These are phyloP conservation scores for Suillus cothurnatus DNA, from an alignment of 768 basidiomycete genomes.

Conservation along the genomic window DNA sequence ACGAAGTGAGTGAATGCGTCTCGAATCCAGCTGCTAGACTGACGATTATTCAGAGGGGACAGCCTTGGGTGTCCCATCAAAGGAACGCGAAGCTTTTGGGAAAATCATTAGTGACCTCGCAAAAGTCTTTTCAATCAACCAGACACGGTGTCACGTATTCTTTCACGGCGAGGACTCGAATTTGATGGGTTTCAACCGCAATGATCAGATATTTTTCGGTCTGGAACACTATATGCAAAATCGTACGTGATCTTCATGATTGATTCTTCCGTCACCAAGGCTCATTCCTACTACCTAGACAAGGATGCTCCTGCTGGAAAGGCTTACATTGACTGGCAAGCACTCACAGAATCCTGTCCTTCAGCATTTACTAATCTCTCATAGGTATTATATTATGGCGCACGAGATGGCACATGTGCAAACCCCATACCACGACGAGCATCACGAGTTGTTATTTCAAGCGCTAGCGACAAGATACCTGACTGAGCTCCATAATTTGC, in stretches of 20 bases:
- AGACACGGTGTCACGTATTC: slow-evolving; percentile 15
- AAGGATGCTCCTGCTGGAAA: neutral
- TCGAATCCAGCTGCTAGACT: neutral
- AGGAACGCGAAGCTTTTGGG: slow-evolving; percentile 12
- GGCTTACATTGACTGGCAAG: slow-evolving; percentile 2
- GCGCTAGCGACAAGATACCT: neutral
- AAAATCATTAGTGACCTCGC: slow-evolving; percentile 12
- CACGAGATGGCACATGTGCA: slow-evolving; percentile 31
- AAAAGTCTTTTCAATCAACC: slow-evolving; percentile 8
- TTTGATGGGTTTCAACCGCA: slow-evolving; percentile 24
- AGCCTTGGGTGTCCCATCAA: neutral
- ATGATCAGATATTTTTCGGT: slow-evolving; percentile 16
- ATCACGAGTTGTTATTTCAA: slow-evolving; percentile 25
- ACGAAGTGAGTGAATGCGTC: neutral
- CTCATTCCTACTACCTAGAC: neutral
- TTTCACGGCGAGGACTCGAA: slow-evolving; percentile 11
- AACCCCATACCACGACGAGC: slow-evolving; percentile 26
- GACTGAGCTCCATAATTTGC: neutral
- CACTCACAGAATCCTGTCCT: neutral
- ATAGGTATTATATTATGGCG: slow-evolving; percentile 32
- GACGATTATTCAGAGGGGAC: slow-evolving; percentile 7
- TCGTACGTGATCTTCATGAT: slow-evolving; percentile 12
- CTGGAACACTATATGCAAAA: slow-evolving; percentile 15
- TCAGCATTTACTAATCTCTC: neutral
- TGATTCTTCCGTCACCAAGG: neutral